Conservation (phyloP, 179 eudicot genomes). For the Corrigiola litoralis region DNA sequence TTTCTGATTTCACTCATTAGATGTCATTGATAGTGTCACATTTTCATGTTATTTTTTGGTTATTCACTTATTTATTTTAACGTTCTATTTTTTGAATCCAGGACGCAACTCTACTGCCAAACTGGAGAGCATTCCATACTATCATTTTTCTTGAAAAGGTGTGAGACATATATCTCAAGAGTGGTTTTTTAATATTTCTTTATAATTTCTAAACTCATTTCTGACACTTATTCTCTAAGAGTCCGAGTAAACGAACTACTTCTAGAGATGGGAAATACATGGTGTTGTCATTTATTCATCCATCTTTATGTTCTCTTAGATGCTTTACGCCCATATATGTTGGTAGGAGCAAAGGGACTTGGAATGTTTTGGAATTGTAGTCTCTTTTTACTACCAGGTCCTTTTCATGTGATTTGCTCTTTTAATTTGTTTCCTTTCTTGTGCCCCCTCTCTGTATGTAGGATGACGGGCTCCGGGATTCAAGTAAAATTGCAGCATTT, state of each 20-base stretch:
- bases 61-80: neutral
- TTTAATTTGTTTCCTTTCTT: neutral
- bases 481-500: constrained; percentile 84
- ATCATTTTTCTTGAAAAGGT: constrained; percentile 81
- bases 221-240: neutral
- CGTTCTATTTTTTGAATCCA: constrained; percentile 23
- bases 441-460: constrained; percentile 18
- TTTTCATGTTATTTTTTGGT: neutral
- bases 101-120: constrained; percentile 65
- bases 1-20: neutral
- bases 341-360: neutral
- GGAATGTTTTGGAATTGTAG: neutral
- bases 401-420: neutral
- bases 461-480: constrained; percentile 81
- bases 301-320: neutral
- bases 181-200: neutral
- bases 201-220: neutral
- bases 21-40: neutral
- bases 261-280: neutral
- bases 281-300: neutral
- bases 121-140: constrained; percentile 87
- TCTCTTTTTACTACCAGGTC: neutral
- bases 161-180: constrained; percentile 22
- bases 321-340: neutral
- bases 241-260: neutral